Base-by-base conservation (phyloP, 108 stramenopile genomes). In the Pseudonitzschia multiseries region DNA sequence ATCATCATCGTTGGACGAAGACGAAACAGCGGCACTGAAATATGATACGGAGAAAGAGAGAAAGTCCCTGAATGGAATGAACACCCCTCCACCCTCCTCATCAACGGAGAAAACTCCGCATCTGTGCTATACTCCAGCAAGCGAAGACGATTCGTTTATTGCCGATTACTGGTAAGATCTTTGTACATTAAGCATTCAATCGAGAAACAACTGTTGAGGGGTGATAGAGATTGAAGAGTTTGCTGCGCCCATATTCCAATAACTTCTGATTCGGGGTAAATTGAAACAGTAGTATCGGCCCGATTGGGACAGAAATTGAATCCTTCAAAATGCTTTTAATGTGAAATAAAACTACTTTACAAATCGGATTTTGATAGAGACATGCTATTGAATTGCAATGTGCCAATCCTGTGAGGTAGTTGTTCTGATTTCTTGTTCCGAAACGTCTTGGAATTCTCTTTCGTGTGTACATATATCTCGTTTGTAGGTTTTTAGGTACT, bases 121-220 rank as follows among this genome's bases (percentile, higher is more conserved):
- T 22, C 54, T 70, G 3, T 70, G 69, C 56, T 70, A 44, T 22
- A 70, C 69, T 22, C 69, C 69, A 32, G 69, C 54, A 1, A 70
- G 56, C 36, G 56, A 56, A 33, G 69, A 70, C 36, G 51, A 53
- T 42, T 54, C 48, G 5, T 74, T 65, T 41, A 51, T 74, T 22
- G 51, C 69, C 32, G 73, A 74, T 40, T 74, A 67, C 52, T 74
- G 73, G 73, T 70, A 33, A n/a, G 29, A 26, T 40, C 6, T 6
- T 36, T 5, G 36, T 6, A 36, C 4, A 36, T 36, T 36, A 2
- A 5, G 36, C 6, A 2, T 2, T 36, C 2, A 36, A 5, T 36
- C 6, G 6, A 2, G 2, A 6, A 36, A 2, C 2, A 6, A 6
- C 2, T 36, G 4, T 6, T 2, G 36, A 36, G 4, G 36, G 36